Evolutionary conservation across 306 rosid species (phyloP).

Genomic region (Begonia masoniana): DNA sequence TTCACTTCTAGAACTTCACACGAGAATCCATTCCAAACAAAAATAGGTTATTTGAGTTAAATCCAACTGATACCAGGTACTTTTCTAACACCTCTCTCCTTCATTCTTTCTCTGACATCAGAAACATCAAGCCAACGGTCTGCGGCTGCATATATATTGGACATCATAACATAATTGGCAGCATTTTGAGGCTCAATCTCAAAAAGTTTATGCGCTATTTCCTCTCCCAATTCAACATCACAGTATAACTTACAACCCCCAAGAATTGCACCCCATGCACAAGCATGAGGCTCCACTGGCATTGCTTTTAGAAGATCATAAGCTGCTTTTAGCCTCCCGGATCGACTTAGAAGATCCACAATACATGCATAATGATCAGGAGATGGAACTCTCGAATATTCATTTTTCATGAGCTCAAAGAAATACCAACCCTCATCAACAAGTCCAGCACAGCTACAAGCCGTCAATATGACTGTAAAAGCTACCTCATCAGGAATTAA

Average conservation of each 20-base stretch:
- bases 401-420: conserved; percentile 37
- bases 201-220: conserved; percentile 42
- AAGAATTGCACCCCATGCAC: conserved; percentile 74
- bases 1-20: too few species aligned
- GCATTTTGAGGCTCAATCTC: conserved; percentile 55
- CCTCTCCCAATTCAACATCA: conserved; percentile 42
- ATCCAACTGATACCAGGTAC: conserved; percentile 43
- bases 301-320: conserved; percentile 47
- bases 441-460: conserved; percentile 62
- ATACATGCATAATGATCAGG: conserved; percentile 68
- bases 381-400: conserved; percentile 34
- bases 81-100: conserved; percentile 45
- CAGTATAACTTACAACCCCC: conserved; percentile 52
- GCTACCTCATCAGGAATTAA: conserved; percentile 59
- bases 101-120: conserved; percentile 50
- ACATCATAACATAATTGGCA: conserved; percentile 52
- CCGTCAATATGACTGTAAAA: conserved; percentile 53
- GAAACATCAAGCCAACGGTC: conserved; percentile 62
- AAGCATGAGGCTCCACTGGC: conserved; percentile 45
- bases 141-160: conserved; percentile 59
- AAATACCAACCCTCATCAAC: conserved; percentile 58
- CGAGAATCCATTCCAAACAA: too few species aligned
- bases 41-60: not conserved
- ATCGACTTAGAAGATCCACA: conserved; percentile 69
- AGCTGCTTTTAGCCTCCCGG: conserved; percentile 42